Conservation (phyloP, 768 basidiomycete genomes). For the Cystobasidium ongulense region DNA sequence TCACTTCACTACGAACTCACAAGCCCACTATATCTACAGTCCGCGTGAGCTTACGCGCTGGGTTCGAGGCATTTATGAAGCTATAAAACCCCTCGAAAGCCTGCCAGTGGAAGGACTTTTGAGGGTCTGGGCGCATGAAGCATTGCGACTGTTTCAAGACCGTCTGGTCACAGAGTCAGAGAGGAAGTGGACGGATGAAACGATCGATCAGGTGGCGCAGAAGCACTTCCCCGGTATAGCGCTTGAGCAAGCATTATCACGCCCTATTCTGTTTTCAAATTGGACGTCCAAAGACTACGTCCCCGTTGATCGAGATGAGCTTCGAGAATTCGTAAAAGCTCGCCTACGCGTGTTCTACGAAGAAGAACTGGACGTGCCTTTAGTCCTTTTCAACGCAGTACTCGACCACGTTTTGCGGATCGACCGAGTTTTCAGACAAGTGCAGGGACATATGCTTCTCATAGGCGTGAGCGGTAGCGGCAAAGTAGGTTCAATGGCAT, state of each 20-base stretch:
- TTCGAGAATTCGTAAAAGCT: slow-evolving; percentile 94
- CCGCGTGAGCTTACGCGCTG: slow-evolving; percentile 97
- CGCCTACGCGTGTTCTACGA: slow-evolving; percentile 97
- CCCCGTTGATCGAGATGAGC: slow-evolving; percentile 81
- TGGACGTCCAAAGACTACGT: slow-evolving; percentile 98
- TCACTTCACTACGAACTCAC: slow-evolving; percentile 89
- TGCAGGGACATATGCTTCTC: slow-evolving; percentile 89
- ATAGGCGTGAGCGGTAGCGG: slow-evolving; percentile 98
- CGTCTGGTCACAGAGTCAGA: slow-evolving; percentile 88
- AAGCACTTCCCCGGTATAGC: slow-evolving; percentile 90
- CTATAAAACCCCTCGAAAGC: slow-evolving; percentile 86
- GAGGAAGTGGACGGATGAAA: slow-evolving; percentile 86
- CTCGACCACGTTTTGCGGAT: slow-evolving; percentile 95
- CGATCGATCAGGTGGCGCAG: slow-evolving; percentile 72
- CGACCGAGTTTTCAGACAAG: slow-evolving; percentile 95
- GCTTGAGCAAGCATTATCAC: slow-evolving; percentile 68
- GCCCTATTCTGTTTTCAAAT: slow-evolving; percentile 95
- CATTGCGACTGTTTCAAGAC: slow-evolving; percentile 92
- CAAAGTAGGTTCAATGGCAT: slow-evolving; percentile 57
- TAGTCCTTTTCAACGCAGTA: slow-evolving; percentile 97
- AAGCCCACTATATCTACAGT: slow-evolving; percentile 98
- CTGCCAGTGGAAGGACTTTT: slow-evolving; percentile 90
- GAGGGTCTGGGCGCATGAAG: slow-evolving; percentile 96
- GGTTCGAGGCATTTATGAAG: slow-evolving; percentile 95
- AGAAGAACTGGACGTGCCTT: slow-evolving; percentile 93